Conservation (phyloP, 1,284 basidiomycete genomes). For the Salmacisia buchloeana region DNA sequence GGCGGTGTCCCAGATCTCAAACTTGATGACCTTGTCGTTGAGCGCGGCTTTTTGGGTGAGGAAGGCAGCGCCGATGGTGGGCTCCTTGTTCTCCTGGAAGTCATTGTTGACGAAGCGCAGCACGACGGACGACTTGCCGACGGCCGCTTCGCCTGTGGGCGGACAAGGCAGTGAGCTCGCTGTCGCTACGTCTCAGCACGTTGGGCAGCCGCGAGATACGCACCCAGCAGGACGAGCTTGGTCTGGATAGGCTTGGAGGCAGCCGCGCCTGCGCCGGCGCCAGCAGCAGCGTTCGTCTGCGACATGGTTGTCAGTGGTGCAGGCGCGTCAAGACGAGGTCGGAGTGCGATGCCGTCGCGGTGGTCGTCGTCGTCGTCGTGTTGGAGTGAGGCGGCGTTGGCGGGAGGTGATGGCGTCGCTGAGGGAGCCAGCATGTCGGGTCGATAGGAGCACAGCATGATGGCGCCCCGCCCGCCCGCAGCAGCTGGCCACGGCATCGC, state of each 20-base stretch:
- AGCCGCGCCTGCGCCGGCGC: constrained; percentile 19
- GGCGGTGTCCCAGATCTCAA: constrained; percentile 94
- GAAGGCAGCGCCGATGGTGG: constrained; percentile 95
- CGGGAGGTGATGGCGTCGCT: no score
- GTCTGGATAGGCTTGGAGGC: constrained; percentile 48
- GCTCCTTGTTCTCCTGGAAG: constrained; percentile 93
- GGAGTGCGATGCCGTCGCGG: no score
- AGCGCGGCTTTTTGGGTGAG: constrained; percentile 62
- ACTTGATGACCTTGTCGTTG: constrained; percentile 65
- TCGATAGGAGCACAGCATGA: no score
- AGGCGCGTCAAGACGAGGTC: no score
- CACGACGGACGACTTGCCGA: constrained; percentile 98
- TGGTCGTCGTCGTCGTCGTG: no score
- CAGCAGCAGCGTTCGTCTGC: constrained; percentile 9
- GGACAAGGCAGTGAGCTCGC: background rate
- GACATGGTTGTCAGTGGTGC: background rate
- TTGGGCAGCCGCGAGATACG: background rate
- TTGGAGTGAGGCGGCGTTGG: no score
- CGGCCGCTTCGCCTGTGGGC: constrained; percentile 82
- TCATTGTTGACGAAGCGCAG: constrained; percentile 93
- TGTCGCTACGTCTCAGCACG: background rate
- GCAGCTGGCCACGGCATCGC: no score
- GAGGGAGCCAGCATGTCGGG: no score
- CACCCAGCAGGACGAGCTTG: constrained; percentile 47
- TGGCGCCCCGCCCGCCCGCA: no score